Base-by-base conservation (phyloP, 2,329 filamentous ascomycete genomes). In the Hypomyces perniciosus region DNA sequence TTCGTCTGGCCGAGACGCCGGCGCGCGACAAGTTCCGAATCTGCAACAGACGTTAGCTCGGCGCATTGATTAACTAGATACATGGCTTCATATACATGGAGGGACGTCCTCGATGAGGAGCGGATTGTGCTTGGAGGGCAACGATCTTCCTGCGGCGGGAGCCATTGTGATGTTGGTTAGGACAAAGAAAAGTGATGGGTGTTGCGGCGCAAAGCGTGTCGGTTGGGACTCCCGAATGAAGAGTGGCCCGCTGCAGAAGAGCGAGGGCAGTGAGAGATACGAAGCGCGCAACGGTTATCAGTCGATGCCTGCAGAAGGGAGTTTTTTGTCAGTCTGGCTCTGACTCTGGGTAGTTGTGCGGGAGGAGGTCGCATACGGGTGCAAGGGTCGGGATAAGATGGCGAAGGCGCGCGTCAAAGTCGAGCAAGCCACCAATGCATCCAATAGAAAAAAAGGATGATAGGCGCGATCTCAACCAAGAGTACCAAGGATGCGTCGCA, bases 1-100 rank as follows among this genome's bases (percentile, higher is more conserved):
- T 95, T 88, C 27, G 93, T 99, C 72, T 96, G 91, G 43, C 92
- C 93, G 42, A 99, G 79, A 60, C 92, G 88, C 64, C 93, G 87
- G 65, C 90, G 85, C 68, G 85, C 76, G 57, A 96, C 82, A 50
- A 96, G 83, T 54, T 89, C 85, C 55, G 77, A 67, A 68, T 86
- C 86, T 90, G 62, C 40, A 53, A 48, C 31, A 48, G 51, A 20
- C 45, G 62, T 67, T 40, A 67, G 65, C 56, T 31, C 49, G 50
- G 30, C 38, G 40, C 45, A 33, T 48, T 51, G 45, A 44, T 20
- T 26, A 29, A 13, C 10, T 41, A 27, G 35, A 47, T 5, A 33
- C 38, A 43, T 44, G 50, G 42, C 37, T 27, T 49, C 49, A 44
- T 60, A 52, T 85, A 89, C 85, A 80, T 46, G 73, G 63, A 48